phyloP scores from a whole-genome alignment of 148 eudicot genomes.

The Fagopyrum tataricum region DNA sequence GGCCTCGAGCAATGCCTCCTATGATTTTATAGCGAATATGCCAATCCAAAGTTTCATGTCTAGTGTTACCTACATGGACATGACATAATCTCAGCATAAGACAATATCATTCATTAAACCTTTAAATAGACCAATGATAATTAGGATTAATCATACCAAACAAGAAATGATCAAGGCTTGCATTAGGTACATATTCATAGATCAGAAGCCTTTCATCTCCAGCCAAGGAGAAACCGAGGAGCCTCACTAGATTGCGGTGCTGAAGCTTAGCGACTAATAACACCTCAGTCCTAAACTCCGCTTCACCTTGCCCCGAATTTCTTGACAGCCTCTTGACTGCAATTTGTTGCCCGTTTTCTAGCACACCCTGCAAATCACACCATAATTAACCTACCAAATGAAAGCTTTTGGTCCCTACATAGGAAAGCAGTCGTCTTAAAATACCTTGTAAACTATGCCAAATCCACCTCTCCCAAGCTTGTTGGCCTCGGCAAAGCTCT shows the following conservation, averaged over 20 bases:
- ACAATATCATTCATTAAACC: slow-evolving; percentile 14
- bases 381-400: too few species aligned
- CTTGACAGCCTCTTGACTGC: slow-evolving; percentile 44
- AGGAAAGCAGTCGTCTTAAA: background rate
- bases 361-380: slow-evolving; percentile 25
- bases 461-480: slow-evolving; percentile 25
- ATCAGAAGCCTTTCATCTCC: slow-evolving; percentile 25
- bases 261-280: slow-evolving; percentile 38
- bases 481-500: slow-evolving; percentile 3
- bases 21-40: slow-evolving; percentile 23
- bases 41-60: slow-evolving; percentile 18
- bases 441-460: slow-evolving; percentile 21
- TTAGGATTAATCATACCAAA: slow-evolving; percentile 11
- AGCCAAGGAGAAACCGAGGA: slow-evolving; percentile 26
- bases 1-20: slow-evolving; percentile 25
- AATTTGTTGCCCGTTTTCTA: slow-evolving; percentile 27
- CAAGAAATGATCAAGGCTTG: slow-evolving; percentile 11
- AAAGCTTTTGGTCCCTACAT: too few species aligned
- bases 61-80: slow-evolving; percentile 18
- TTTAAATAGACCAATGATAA: slow-evolving; percentile 4
- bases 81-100: slow-evolving; percentile 6
- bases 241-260: slow-evolving; percentile 34
- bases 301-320: slow-evolving; percentile 31
- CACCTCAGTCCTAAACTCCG: slow-evolving; percentile 38
- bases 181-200: slow-evolving; percentile 20